Percentiles rank a stretch among this genome's conserved stretches.
Evolutionary conservation across 2,329 filamentous ascomycete species (phyloP).

Genomic region (Ophiostoma novo-ulmi): DNA sequence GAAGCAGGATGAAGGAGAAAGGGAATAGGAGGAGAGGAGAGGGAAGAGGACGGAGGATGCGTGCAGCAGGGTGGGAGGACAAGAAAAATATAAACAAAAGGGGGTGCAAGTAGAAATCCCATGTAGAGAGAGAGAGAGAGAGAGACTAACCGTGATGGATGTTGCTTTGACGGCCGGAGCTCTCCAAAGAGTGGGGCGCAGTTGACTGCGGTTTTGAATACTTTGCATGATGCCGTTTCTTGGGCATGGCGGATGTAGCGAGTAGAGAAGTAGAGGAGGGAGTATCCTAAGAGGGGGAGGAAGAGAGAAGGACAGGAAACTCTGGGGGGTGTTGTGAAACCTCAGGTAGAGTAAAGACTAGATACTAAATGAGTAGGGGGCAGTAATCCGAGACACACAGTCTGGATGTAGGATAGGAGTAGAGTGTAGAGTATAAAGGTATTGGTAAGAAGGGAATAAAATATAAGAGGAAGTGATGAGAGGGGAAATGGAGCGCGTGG

Average conservation of each 20-base stretch:
- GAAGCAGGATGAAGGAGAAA: background rate
- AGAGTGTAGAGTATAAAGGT: background rate
- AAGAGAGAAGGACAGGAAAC: background rate
- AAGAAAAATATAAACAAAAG: slow-evolving; percentile 15
- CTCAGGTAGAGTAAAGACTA: slow-evolving; percentile 7
- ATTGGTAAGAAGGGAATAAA: background rate
- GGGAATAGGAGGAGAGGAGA: background rate
- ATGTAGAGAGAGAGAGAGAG: background rate
- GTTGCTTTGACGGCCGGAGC: slow-evolving; percentile 31
- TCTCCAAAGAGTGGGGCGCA: slow-evolving; percentile 46
- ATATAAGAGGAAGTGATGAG: background rate
- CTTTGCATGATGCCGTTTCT: slow-evolving; percentile 53
- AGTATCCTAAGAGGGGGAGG: background rate
- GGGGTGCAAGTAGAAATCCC: background rate
- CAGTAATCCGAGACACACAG: slow-evolving; percentile 23
- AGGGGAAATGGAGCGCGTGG: background rate
- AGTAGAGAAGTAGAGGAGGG: background rate
- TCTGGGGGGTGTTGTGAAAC: slow-evolving; percentile 19
- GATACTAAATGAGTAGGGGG: background rate
- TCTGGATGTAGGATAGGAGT: background rate
- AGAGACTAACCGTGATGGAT: slow-evolving; percentile 26
- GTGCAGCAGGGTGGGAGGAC: slow-evolving; percentile 18
- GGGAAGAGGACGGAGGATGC: slow-evolving; percentile 11
- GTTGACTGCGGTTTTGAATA: slow-evolving; percentile 57
- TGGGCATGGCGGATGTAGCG: slow-evolving; percentile 49